Evolutionary conservation across 495 filamentous ascomycete species (phyloP), one percentile per base, ranked within the genome.

Genomic region (Penicillium maclennaniae): DNA sequence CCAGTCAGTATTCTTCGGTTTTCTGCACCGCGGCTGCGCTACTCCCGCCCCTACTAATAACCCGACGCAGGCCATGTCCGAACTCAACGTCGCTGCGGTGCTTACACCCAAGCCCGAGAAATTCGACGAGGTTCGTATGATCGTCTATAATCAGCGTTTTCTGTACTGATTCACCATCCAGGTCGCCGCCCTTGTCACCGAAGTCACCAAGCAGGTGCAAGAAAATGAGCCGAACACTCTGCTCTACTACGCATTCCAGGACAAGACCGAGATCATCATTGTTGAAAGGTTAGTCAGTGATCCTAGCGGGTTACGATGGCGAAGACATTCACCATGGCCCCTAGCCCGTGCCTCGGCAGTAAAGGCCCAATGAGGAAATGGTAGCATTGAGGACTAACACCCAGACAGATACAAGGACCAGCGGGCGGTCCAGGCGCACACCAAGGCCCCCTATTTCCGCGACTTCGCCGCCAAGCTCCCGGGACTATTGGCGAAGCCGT

Each of bases 191-290:
- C 59, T 63, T 10, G 20, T 70, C 36, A 46, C 60, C 15, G 55
- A 62, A 27, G 47, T 72, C n/a, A 54, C 55, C 38, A 55, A 60
- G 23, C 53, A 67, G 26, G 67, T 70, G 6, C 58, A 69, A 53
- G 61, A 58, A 17, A 44, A 69, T 15, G 69, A 72, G 23, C 67
- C 69, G 12, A 60, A 62, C n/a, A 70, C 67, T 15, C 49, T 72
- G 14, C 36, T 70, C 37, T 72, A 72, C 51, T 67, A 69, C 34
- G 58, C 65, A 16, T 64, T 65, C 16, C 34, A 46, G 8, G 60
- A 62, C 16, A 63, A 65, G 26, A 60, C 65, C 7, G 67, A 69
- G 43, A 64, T 72, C 39, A 58, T 67, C n/a, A 59, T 70, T 17
- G 57, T 72, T 4, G 67, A 72, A 50, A 58, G 65, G 69, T 72